Base-by-base conservation (phyloP, 2,329 filamentous ascomycete genomes). In the Microsporum canis region DNA sequence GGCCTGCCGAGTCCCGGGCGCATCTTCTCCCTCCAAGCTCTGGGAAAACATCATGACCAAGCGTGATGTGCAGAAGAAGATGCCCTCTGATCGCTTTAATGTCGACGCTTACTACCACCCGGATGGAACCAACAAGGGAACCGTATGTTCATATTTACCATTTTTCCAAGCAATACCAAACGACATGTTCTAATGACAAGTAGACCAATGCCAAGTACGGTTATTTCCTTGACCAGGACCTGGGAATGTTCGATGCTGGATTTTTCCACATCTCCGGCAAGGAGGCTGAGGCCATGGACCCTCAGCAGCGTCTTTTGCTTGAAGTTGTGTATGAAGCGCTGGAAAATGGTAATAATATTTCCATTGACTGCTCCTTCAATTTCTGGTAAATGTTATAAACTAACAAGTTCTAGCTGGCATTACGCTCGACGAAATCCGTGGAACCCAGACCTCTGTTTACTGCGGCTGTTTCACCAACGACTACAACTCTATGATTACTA, bases 381-480 rank as follows among this genome's bases (percentile, higher is more conserved):
- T n/a, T 27, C 8, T 36, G 17, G 7, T 23, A 55, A 45, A 29
- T 17, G 7, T 17, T 4, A 2, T 33, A 17, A 6, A 31, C 58
- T 60, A 33, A 60, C 4, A 7, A 39, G 27, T 33, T 33, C 17
- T 55, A 60, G 70, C 71, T 10, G 71, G 62, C 29, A 17, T 60
- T 29, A 47, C 65, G 1, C 38, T 75, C n/a, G 63, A 71, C 10
- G 59, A 61, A 4, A 60, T 75, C 10, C 60, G 61, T 3, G 70
- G 72, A 3, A 71, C 69, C 2, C 64, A 66, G n/a, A 75, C 71
- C 0, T 67, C 67, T 10, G 71, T 74, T 0, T 73, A 70, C 60
- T 65, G 70, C 3, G 73, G 71, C 5, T 60, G 64, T 0, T 70
- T 71, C 53, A 64, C 62, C 38, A 45, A 63, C 5, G 73, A 76